Percentiles rank a stretch among this genome's conserved stretches.
These are phyloP conservation scores for Trichosporon ovoides DNA, from an alignment of 1,284 basidiomycete species.

Conservation along the genomic window DNA sequence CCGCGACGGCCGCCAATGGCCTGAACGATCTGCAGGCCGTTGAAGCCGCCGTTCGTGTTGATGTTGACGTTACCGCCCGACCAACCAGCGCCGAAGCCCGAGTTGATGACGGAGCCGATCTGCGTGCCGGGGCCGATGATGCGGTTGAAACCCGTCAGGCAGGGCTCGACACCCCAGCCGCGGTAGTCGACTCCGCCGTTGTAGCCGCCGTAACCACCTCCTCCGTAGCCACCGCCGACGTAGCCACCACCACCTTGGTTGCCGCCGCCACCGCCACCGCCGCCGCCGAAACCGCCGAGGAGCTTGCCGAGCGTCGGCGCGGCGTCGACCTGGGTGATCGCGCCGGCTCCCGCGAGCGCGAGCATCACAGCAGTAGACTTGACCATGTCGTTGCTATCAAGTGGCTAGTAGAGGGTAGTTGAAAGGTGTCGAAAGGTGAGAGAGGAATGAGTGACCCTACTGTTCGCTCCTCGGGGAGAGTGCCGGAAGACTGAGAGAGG, in stretches of 20 bases:
- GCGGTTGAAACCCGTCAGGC: background rate
- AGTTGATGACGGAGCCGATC: background rate
- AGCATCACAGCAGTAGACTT: background rate
- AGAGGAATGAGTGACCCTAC: background rate
- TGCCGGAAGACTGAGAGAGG: background rate
- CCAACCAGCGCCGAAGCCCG: background rate
- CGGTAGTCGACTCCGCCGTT: background rate
- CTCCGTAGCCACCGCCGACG: background rate
- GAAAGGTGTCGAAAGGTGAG: background rate
- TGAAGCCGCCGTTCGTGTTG: background rate
- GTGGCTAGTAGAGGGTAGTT: no score
- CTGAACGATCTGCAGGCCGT: background rate
- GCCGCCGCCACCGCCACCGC: background rate
- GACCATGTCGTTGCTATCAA: background rate
- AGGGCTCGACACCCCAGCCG: no score
- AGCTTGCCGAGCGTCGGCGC: conserved; percentile 3
- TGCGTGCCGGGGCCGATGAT: background rate
- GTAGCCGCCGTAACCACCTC: background rate
- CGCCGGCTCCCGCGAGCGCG: background rate
- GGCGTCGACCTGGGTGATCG: background rate
- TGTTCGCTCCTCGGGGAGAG: background rate
- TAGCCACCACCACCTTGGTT: background rate
- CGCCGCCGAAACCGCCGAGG: background rate
- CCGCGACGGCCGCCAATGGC: background rate
- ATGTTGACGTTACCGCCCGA: background rate